Evolutionary conservation across 352 stramenopile genomes (phyloP), one percentile per base, ranked within the genome.

Genomic region (Phytophthora aleatoria): DNA sequence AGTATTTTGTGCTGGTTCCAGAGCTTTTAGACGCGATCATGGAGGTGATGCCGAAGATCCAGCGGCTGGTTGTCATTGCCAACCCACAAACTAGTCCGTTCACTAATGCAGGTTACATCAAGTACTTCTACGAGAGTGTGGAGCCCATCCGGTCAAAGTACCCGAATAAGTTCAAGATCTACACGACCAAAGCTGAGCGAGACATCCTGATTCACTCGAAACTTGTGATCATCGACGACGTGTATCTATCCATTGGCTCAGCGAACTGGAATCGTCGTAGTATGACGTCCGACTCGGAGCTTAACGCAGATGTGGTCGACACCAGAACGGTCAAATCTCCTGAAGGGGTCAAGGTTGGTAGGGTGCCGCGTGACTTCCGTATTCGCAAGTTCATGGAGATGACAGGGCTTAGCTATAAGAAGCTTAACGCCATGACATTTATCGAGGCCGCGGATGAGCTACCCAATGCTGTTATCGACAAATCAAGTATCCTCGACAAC

Each of bases 371-470:
- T 3, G 64, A 81, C 55, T 89, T 73, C 49, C 79, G 79, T 9
- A 65, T 85, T 12, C 64, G 67, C 39, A 87, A 87, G 69, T 86
- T 87, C 47, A 51, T 59, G n/a, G 80, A 89, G 58, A 72, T 83
- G 36, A 80, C 70, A 16, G 67, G 74, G 26, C 60, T 74, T 10
- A 66, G 39, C n/a, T 72, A 77, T 61, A 44, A 56, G 9, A 67
- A 76, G 11, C 59, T 89, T 9, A 50, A 75, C 27, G 67, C 50
- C 15, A 69, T 87, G 61, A 74, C 31, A 15, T 76, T 86, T 36
- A 26, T 78, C 5, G 71, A 81, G 36, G 63, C 77, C 52, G 81
- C 28, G 43, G 79, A 59, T 53, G 45, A 50, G 59, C 61, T 39
- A 49, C 58, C 2, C 3, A 8, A 54, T 10, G 48, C 48, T 43